phyloP scores from a whole-genome alignment of 768 basidiomycete genomes.

The Phanerochaete sordida region DNA sequence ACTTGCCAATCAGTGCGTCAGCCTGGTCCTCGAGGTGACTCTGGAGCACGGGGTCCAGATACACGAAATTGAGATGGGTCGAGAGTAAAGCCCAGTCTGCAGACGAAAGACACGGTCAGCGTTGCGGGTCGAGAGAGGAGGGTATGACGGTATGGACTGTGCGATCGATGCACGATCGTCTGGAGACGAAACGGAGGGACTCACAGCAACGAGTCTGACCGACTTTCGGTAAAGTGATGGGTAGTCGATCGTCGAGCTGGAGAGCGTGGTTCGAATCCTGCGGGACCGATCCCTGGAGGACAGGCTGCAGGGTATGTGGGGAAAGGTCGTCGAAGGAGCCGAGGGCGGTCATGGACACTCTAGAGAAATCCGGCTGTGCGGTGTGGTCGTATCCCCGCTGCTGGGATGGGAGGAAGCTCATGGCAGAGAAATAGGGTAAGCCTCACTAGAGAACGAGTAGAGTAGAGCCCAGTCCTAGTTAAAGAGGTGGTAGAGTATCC shows the following conservation, averaged over 20 bases:
- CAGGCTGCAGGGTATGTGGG: conserved; percentile 27
- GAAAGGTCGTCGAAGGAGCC: conserved; percentile 33
- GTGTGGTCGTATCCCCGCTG: conserved; percentile 27
- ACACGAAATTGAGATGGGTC: conserved; percentile 73
- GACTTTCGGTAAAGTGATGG: conserved; percentile 46
- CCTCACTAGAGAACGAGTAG: conserved; percentile 16
- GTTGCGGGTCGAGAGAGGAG: conserved; percentile 27
- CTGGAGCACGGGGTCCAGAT: conserved; percentile 78
- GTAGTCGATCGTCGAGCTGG: conserved; percentile 33
- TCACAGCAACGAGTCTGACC: conserved; percentile 77
- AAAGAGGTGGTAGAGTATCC: conserved; percentile 15
- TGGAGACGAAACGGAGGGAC: conserved; percentile 32
- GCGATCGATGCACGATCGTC: conserved; percentile 38
- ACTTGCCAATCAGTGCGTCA: conserved; percentile 61
- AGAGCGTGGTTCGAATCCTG: conserved; percentile 9
- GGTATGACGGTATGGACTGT: conserved; percentile 22
- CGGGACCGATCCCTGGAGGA: conserved; percentile 22
- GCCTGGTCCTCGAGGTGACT: conserved; percentile 72
- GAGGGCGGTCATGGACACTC: conserved; percentile 21
- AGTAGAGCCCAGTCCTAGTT: conserved; percentile 5
- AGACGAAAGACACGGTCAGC: conserved; percentile 12
- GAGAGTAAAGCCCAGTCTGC: conserved; percentile 82
- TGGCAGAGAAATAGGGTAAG: conserved; percentile 16
- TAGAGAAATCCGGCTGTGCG: conserved; percentile 23
- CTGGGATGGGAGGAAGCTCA: conserved; percentile 30